Base-by-base conservation (phyloP, 148 eudicot species). In the Diospyros kaki region DNA sequence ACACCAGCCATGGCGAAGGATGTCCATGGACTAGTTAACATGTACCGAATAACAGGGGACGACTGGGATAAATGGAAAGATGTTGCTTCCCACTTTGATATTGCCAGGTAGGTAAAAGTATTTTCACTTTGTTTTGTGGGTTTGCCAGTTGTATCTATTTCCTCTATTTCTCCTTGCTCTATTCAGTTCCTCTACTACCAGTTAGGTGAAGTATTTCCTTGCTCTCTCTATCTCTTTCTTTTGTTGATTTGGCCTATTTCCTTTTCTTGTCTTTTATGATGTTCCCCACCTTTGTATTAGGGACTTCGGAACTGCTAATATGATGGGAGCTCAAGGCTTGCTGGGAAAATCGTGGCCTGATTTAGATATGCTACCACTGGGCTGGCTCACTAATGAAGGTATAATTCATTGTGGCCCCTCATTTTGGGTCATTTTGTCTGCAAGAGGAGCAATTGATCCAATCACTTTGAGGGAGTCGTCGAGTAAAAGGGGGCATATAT, bases 1-100 rank as follows among this genome's bases (percentile, higher is more conserved):
- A 93, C 94, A 13, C 94, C 99, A 46, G 72, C 82, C 64, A 82
- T 93, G 91, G 99, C 98, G 66, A 88, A 82, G 75, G 68, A 83
- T 58, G 85, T 96, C 13, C 81, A 76, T 65, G 83, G 81, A 58
- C 76, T 93, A 64, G 97, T 84, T 13, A 91, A 91, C 76, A 96
- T 93, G 99, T 96, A 96, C 79, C 83, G 99, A 74, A 76, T 96
- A 76, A 93, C 99, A 6, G 99, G 93, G 28, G 99, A 96, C 80
- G 99, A 96, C 72, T 93, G 99, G 99, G 99, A 96, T 83, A 75
- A 73, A 12, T 96, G 99, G 99, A 79, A 64, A 73, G 91, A 96
- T 82, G 99, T 96, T 71, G 87, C 87, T 41, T 40, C 93, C 6
- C 99, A 96, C 83, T 96, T 96, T 60, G 82, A 86, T 76, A 79